Evolutionary conservation across 306 rosid genomes (phyloP).

Genomic region (Vigna nakashimae): DNA sequence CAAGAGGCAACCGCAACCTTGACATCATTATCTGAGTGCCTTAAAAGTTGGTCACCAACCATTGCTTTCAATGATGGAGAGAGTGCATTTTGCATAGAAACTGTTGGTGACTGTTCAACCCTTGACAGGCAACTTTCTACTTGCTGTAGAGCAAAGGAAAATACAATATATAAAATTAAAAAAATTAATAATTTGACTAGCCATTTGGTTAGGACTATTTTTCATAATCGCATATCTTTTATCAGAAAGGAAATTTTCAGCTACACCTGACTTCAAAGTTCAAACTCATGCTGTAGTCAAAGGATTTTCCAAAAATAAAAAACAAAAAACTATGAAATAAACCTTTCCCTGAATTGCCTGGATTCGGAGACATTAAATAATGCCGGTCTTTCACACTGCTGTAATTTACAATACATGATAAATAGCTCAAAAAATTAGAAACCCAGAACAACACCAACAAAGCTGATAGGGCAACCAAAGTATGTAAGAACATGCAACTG

Average conservation of each 20-base stretch:
- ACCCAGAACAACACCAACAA: slow-evolving; percentile 8
- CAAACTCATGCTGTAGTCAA: background rate
- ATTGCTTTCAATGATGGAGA: slow-evolving; percentile 76
- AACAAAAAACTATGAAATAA: background rate
- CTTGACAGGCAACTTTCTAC: slow-evolving; percentile 64
- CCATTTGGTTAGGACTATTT: slow-evolving; percentile 3
- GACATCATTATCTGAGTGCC: slow-evolving; percentile 77
- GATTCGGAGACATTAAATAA: slow-evolving; percentile 31
- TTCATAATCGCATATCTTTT: background rate
- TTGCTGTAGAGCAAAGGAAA: slow-evolving; percentile 54
- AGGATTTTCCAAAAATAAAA: background rate
- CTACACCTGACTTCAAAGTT: background rate
- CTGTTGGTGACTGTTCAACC: slow-evolving; percentile 88
- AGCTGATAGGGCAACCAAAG: background rate
- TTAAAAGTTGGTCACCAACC: slow-evolving; percentile 62
- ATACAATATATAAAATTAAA: background rate
- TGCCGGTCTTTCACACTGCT: background rate
- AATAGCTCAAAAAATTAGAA: background rate
- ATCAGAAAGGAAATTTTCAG: background rate
- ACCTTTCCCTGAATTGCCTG: background rate
- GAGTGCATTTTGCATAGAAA: slow-evolving; percentile 78
- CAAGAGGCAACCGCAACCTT: slow-evolving; percentile 90
- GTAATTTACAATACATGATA: background rate
- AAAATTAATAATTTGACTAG: background rate
- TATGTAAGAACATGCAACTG: slow-evolving; percentile 1